These are phyloP conservation scores for thale cress (Arabidopsis thaliana) DNA, from an alignment of 345 rosid species.

Conservation along the genomic window TAIR10.1 NC_003071.7:18941501-18942000, in stretches of 20 bases:
- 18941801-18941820: slow-evolving; percentile 29
- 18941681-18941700: slow-evolving; percentile 60
- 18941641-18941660: slow-evolving; percentile 62
- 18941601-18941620: slow-evolving; percentile 80
- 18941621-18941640: slow-evolving; percentile 80
- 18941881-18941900: slow-evolving; percentile 72
- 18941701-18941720: slow-evolving; percentile 55
- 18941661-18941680: slow-evolving; percentile 77
- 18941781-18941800: not conserved
- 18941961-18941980: slow-evolving; percentile 26
- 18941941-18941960: slow-evolving; percentile 85
- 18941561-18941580: slow-evolving; percentile 48
- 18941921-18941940: slow-evolving; percentile 83
- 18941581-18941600: slow-evolving; percentile 99
- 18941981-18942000: slow-evolving; percentile 1
- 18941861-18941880: slow-evolving; percentile 61
- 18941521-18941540: slow-evolving; percentile 17
- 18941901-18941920: slow-evolving; percentile 78
- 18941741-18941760: slow-evolving; percentile 17
- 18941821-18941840: slow-evolving; percentile 57
- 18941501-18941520: slow-evolving; percentile 24
- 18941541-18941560: slow-evolving; percentile 11
- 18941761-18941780: not conserved
- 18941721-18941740: slow-evolving; percentile 57
- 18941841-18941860: slow-evolving; percentile 54